phyloP scores from a whole-genome alignment of 257 asterid genomes.

The Ilex asprella region DNA sequence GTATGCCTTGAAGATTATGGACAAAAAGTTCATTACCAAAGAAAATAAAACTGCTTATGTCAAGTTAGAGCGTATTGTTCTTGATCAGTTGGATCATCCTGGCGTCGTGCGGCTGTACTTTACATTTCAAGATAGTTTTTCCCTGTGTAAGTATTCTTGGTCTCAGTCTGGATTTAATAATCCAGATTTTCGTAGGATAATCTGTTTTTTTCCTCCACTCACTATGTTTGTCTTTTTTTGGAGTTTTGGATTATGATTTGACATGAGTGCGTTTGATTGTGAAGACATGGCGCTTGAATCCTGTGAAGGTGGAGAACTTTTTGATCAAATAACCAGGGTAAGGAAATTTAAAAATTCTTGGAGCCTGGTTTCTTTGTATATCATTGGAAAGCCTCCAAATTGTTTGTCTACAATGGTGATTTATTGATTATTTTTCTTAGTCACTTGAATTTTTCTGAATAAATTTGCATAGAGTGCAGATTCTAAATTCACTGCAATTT shows the following conservation, averaged over 20 bases:
- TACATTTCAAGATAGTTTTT: slow-evolving; percentile 88
- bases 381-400: neutral
- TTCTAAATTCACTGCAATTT: neutral
- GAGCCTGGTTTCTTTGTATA: neutral
- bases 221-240: slow-evolving; percentile 8
- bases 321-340: slow-evolving; percentile 95
- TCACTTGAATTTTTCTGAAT: neutral
- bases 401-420: neutral
- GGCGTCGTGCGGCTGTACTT: slow-evolving; percentile 82
- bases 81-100: slow-evolving; percentile 96
- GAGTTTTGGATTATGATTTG: slow-evolving; percentile 12
- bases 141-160: slow-evolving; percentile 73
- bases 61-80: slow-evolving; percentile 92
- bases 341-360: slow-evolving; percentile 19
- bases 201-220: neutral
- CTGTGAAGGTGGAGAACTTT: slow-evolving; percentile 98
- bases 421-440: neutral
- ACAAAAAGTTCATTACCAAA: slow-evolving; percentile 92
- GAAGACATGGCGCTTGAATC: slow-evolving; percentile 99
- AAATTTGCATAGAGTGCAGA: neutral
- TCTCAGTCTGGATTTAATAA: neutral
- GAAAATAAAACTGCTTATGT: slow-evolving; percentile 98
- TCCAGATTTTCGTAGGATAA: neutral
- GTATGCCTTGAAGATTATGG: slow-evolving; percentile 98
- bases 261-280: slow-evolving; percentile 19